Evolutionary conservation across 2,329 filamentous ascomycete genomes (phyloP), one percentile per base, ranked within the genome.

Genomic region (Fusarium sp.): DNA sequence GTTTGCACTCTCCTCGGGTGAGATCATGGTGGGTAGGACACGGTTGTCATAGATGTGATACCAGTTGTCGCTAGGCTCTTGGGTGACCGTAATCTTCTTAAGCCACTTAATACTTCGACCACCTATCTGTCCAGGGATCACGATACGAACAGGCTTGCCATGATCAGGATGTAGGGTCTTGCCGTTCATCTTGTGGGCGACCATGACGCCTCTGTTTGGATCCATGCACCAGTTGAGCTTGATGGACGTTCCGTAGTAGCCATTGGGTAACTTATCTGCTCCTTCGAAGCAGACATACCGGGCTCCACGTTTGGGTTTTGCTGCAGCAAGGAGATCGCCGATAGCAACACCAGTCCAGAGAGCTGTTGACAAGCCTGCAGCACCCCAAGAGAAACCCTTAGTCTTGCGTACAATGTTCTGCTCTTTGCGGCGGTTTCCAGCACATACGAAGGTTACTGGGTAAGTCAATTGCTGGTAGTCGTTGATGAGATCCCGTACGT

Each of bases 11-110:
- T 92, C 91, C 73, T 97, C 94, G 1, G 95, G 94, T 14, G 91
- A 91, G 18, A 97, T 86, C 87, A 91, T 95, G 1, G 94, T 97
- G 71, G 95, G 95, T 41, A 98, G 82, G 3, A 98, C 94, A 64
- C 94, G 86, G 78, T 98, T 98, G 79, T 98, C 95, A 80, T 96
- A 95, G 69, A 97, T 94, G 80, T 98, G 95, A 76, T 97, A 97
- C 93, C 94, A 97, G 77, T 97, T 97, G 69, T 95, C 91, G 77
- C 94, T 97, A 1, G 94, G 94, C 27, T 86, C 84, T 13, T 90
- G 88, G 0, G 94, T 95, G 54, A 98, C 80, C 45, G 94, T 92
- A 66, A 98, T 87, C 71, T 86, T 91, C 83, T 91, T 95, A 64
- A 98, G 79, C 95, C 95, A 98, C 81, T 98, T 98, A 35, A 98